Conservation (phyloP, 2,329 filamentous ascomycete species). For the Chalara sp. region DNA sequence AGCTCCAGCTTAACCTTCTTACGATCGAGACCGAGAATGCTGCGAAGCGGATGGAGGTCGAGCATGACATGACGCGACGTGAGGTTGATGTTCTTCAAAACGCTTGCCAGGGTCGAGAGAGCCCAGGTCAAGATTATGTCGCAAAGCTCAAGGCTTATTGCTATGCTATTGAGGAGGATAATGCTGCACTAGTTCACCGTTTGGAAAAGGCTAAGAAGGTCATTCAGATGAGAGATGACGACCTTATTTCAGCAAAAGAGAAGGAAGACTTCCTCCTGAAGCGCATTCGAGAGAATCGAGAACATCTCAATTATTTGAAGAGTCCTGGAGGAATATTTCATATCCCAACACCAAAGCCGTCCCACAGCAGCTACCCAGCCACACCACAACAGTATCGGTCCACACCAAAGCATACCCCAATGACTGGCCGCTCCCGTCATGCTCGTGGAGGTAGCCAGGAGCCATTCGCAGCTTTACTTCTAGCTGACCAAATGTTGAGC, state of each 20-base stretch:
- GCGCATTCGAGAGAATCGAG: slow-evolving; percentile 82
- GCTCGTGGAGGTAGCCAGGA: slow-evolving; percentile 47
- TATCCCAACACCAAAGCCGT: slow-evolving; percentile 50
- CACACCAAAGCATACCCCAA: slow-evolving; percentile 45
- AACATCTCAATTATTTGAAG: slow-evolving; percentile 75
- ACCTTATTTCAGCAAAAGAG: slow-evolving; percentile 62
- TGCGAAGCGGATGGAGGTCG: slow-evolving; percentile 79
- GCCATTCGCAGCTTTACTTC: slow-evolving; percentile 69
- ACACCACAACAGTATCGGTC: slow-evolving; percentile 35
- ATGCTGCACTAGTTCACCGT: slow-evolving; percentile 54
- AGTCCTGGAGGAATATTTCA: slow-evolving; percentile 66
- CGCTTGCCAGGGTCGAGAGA: slow-evolving; percentile 52
- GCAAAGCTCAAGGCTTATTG: slow-evolving; percentile 60
- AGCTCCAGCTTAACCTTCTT: slow-evolving; percentile 80
- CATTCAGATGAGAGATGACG: slow-evolving; percentile 71
- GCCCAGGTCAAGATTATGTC: slow-evolving; percentile 38
- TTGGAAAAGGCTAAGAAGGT: slow-evolving; percentile 69
- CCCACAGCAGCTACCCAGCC: slow-evolving; percentile 27
- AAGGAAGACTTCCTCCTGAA: slow-evolving; percentile 72
- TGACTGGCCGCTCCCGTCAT: slow-evolving; percentile 28
- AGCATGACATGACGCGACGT: slow-evolving; percentile 83
- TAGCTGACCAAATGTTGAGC: slow-evolving; percentile 68
- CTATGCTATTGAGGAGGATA: slow-evolving; percentile 60
- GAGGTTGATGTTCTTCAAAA: slow-evolving; percentile 82
- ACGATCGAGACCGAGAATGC: slow-evolving; percentile 79